A percentile compares a stretch with the other conserved stretches of the same genome.
phyloP scores from a whole-genome alignment of 2,329 filamentous ascomycete genomes.

The Rhynchosporium agropyri region DNA sequence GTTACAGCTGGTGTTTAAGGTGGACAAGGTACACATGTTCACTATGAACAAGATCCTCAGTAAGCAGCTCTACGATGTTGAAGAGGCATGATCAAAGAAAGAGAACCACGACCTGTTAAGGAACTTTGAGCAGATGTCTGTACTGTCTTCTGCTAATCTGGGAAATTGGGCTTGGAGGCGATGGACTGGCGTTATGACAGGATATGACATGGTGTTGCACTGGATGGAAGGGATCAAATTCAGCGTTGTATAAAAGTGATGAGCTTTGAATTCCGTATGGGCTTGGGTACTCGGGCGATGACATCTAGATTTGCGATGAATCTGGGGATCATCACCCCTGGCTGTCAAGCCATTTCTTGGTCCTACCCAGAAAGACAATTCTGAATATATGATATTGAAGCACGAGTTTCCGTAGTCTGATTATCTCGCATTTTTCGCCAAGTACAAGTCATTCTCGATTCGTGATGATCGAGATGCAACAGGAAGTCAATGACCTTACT shows the following conservation, averaged over 20 bases:
- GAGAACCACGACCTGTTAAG: too few relatives aligned
- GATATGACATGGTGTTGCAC: conserved; percentile 7
- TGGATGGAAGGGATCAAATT: not conserved
- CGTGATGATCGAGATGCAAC: not conserved
- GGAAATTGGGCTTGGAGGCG: not conserved
- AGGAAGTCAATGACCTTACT: too few relatives aligned
- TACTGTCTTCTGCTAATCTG: too few relatives aligned
- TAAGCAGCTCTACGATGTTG: conserved; percentile 83
- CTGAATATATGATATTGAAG: too few relatives aligned
- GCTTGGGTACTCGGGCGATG: not conserved
- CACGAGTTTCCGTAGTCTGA: too few relatives aligned
- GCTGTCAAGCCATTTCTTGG: not conserved
- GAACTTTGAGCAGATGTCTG: too few relatives aligned
- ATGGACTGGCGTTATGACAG: conserved; percentile 12
- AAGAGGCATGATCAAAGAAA: conserved; percentile 52
- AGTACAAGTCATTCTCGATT: not conserved
- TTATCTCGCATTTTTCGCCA: too few relatives aligned
- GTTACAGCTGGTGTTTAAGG: conserved; percentile 90
- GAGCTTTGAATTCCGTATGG: not conserved
- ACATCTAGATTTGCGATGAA: not conserved
- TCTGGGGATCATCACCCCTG: not conserved
- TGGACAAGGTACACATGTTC: conserved; percentile 94
- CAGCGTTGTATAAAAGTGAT: conserved; percentile 1
- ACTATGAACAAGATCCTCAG: conserved; percentile 98
- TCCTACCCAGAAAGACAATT: not conserved